These are phyloP conservation scores for Penicillium polonicum DNA, from an alignment of 2,329 filamentous ascomycete genomes.

Conservation along the genomic window DNA sequence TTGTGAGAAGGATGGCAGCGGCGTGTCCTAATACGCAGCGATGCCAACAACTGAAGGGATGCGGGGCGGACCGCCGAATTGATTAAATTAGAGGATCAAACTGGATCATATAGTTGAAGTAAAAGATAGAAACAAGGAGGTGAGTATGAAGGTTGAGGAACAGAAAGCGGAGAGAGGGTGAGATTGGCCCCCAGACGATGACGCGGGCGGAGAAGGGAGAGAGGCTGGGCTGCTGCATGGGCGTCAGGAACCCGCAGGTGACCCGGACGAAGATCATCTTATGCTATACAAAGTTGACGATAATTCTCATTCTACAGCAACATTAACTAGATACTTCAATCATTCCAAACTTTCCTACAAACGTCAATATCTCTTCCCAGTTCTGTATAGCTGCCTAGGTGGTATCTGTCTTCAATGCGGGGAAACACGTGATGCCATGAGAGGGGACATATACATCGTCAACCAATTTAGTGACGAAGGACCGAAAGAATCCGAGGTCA, in stretches of 20 bases:
- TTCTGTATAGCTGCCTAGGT: neutral
- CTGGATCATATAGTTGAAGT: constrained; percentile 1
- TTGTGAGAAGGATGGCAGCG: constrained; percentile 15
- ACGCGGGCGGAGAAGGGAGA: constrained; percentile 33
- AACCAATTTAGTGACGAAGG: neutral
- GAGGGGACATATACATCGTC: neutral
- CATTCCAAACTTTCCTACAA: neutral
- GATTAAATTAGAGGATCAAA: neutral
- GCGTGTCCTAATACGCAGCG: constrained; percentile 9
- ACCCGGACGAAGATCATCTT: neutral
- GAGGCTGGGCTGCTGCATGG: constrained; percentile 26
- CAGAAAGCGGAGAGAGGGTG: constrained; percentile 17
- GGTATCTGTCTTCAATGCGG: constrained; percentile 2
- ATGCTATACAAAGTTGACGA: neutral
- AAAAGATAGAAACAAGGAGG: constrained; percentile 4
- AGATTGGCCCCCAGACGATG: constrained; percentile 27
- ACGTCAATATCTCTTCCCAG: neutral
- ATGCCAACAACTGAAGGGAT: constrained; percentile 10
- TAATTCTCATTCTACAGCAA: neutral
- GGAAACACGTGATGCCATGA: constrained; percentile 1
- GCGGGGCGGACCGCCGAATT: constrained; percentile 8
- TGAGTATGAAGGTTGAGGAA: constrained; percentile 7
- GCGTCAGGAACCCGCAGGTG: constrained; percentile 16
- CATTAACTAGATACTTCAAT: neutral
- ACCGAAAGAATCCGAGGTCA: neutral